Percentiles rank a stretch among this genome's conserved stretches.
phyloP scores from a whole-genome alignment of 164 flowering plant species.

The Chimonanthus praecox region DNA sequence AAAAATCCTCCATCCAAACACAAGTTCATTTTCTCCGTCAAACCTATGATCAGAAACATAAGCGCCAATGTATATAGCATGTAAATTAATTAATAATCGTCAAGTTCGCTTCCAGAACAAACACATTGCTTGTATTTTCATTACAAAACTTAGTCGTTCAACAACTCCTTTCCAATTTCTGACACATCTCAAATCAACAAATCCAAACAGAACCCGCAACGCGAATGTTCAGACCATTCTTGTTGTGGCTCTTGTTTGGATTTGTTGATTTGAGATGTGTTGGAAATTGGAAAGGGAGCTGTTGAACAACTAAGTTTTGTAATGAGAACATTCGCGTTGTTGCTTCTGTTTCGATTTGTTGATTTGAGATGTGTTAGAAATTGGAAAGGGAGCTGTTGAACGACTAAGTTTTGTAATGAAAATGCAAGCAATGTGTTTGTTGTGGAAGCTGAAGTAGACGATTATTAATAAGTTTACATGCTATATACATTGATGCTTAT shows the following conservation, averaged over 20 bases:
- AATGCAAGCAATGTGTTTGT: too few species aligned
- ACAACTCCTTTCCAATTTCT: background rate
- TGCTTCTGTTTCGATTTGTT: background rate
- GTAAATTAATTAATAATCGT: too few species aligned
- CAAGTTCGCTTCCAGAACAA: too few species aligned
- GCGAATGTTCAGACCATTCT: background rate
- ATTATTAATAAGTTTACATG: too few species aligned
- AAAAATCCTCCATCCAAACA: too few species aligned
- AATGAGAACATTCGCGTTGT: background rate
- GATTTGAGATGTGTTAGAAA: background rate
- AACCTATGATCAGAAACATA: too few species aligned
- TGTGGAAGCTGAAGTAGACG: too few species aligned
- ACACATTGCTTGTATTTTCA: background rate
- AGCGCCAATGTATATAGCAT: too few species aligned
- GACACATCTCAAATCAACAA: background rate
- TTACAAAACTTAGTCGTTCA: background rate
- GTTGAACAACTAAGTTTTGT: too few species aligned
- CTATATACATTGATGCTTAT: too few species aligned
- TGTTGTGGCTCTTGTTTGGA: background rate
- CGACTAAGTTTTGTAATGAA: background rate
- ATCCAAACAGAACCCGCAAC: background rate
- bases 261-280: background rate
- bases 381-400: background rate
- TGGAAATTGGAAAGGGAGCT: background rate
- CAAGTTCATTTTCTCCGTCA: too few species aligned